Evolutionary conservation across 306 rosid genomes (phyloP).

Genomic region (Sindora glabra): DNA sequence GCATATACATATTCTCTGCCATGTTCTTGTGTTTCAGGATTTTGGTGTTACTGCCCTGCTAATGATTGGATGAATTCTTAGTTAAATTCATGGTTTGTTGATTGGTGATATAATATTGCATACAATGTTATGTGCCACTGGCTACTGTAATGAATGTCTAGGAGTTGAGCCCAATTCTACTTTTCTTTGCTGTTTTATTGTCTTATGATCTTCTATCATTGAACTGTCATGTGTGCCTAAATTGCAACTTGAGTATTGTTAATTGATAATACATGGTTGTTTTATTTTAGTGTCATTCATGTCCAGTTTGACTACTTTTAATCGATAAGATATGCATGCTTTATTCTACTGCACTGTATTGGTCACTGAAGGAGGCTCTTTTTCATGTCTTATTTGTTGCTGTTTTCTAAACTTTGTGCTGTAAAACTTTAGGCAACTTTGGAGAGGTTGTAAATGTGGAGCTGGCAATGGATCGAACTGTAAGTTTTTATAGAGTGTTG

Average conservation of each 20-base stretch:
- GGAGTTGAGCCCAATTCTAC: neutral
- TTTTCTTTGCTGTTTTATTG: too few relatives aligned
- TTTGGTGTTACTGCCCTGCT: too few relatives aligned
- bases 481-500: conserved; percentile 39
- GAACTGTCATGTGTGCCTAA: neutral
- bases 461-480: conserved; percentile 84
- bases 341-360: neutral
- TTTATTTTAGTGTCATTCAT: neutral
- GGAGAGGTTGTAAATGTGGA: conserved; percentile 91
- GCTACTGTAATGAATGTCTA: neutral
- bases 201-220: neutral
- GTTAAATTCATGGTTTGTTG: neutral
- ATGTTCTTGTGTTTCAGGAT: too few relatives aligned
- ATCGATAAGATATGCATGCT: neutral
- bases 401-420: neutral
- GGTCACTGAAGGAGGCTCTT: neutral
- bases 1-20: too few relatives aligned
- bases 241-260: neutral
- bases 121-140: neutral
- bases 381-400: neutral
- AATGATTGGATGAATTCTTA: neutral
- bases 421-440: conserved; percentile 52
- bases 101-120: neutral
- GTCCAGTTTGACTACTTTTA: neutral
- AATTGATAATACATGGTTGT: neutral